A percentile compares a stretch with the other conserved stretches of the same genome.
Conservation (phyloP, 225 moss, liverwort and hornwort species). For the Thuidium tamariscinum region DNA sequence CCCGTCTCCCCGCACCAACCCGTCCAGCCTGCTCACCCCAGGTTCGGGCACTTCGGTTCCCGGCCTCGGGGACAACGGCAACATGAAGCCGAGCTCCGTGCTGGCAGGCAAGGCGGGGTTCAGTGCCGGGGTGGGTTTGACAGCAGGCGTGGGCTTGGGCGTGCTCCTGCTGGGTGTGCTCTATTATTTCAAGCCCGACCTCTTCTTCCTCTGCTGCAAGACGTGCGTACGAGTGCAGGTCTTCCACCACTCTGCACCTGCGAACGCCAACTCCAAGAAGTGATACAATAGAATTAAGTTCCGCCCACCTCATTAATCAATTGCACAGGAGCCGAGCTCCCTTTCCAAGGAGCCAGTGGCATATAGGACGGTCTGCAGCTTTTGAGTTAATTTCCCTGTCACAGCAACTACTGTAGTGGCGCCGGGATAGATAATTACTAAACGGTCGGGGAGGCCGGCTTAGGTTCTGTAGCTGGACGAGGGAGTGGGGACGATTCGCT, state of each 20-base stretch:
- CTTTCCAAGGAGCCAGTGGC: too few relatives aligned
- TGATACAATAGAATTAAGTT: neutral
- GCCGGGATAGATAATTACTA: neutral
- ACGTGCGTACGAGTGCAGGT: constrained; percentile 40
- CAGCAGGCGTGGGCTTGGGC: constrained; percentile 1
- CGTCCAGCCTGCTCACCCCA: neutral
- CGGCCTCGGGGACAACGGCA: neutral
- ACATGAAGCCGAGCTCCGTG: neutral
- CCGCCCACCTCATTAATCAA: neutral
- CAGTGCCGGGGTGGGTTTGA: constrained; percentile 15
- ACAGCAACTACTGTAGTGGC: neutral
- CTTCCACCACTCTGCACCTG: constrained; percentile 3
- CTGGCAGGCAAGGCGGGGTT: constrained; percentile 12
- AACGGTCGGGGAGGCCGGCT: neutral
- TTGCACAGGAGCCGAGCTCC: neutral
- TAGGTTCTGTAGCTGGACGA: neutral
- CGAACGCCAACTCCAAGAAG: neutral
- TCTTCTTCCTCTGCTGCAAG: constrained; percentile 33
- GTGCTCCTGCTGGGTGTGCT: constrained; percentile 14
- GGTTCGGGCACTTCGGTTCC: neutral
- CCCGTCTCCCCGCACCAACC: neutral
- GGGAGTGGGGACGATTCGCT: neutral
- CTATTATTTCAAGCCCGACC: constrained; percentile 30
- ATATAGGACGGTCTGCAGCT: neutral
- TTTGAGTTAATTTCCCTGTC: neutral